Conservation (phyloP, 1,284 basidiomycete genomes). For the Ceratobasidium sp. region DNA sequence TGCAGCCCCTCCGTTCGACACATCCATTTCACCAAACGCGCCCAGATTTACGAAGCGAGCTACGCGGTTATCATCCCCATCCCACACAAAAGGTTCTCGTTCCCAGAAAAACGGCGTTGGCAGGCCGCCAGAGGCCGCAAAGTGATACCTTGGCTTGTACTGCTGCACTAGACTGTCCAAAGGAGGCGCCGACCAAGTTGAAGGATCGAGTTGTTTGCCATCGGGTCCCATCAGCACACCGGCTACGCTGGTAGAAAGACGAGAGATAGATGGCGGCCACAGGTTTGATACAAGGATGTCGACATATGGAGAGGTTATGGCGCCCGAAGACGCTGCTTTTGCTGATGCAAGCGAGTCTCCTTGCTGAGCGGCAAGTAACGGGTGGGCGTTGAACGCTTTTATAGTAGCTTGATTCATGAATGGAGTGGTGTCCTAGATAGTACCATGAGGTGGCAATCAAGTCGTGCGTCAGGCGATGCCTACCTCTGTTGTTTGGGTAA, state of each 20-base stretch:
- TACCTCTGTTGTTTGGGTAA: slow-evolving; percentile 51
- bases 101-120: slow-evolving; percentile 85
- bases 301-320: slow-evolving; percentile 65
- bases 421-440: slow-evolving; percentile 51
- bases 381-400: slow-evolving; percentile 41
- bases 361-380: slow-evolving; percentile 43
- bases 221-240: slow-evolving; percentile 53
- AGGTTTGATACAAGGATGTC: slow-evolving; percentile 87
- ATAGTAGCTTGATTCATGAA: slow-evolving; percentile 46
- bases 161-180: slow-evolving; percentile 75
- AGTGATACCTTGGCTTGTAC: slow-evolving; percentile 82
- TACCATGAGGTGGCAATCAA: slow-evolving; percentile 8
- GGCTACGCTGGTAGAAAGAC: slow-evolving; percentile 68
- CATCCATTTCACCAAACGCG: slow-evolving; percentile 75
- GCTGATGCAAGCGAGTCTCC: slow-evolving; percentile 72
- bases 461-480: slow-evolving; percentile 10
- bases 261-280: slow-evolving; percentile 79
- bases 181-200: slow-evolving; percentile 67
- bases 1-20: slow-evolving; percentile 58
- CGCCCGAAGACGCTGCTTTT: slow-evolving; percentile 62
- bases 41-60: slow-evolving; percentile 87
- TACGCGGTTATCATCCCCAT: slow-evolving; percentile 70
- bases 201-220: slow-evolving; percentile 54
- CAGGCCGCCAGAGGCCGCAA: slow-evolving; percentile 69
- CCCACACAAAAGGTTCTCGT: slow-evolving; percentile 89